These are phyloP conservation scores for Pinus albicaulis DNA, from an alignment of 75 land plant genomes.

Conservation along the genomic window DNA sequence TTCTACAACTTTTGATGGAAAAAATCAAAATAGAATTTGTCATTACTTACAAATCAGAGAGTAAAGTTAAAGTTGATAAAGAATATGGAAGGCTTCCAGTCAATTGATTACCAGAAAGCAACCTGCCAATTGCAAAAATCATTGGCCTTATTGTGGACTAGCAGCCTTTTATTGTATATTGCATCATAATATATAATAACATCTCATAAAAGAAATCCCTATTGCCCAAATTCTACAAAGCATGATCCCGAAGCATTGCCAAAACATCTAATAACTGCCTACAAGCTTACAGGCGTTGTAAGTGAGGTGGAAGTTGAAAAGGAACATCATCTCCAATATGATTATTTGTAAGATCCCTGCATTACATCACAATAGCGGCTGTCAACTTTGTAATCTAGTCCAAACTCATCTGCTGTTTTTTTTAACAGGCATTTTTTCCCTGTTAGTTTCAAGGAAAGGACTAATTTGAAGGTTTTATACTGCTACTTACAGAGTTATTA, in stretches of 20 bases:
- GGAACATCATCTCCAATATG: slow-evolving; percentile 25
- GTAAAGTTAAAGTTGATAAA: slow-evolving; percentile 13
- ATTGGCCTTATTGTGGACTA: background rate
- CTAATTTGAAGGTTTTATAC: background rate
- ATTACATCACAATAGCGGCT: background rate
- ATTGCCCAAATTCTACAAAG: slow-evolving; percentile 7
- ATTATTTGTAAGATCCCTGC: slow-evolving; percentile 31
- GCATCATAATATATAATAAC: background rate
- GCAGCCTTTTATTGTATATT: background rate
- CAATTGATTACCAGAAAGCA: slow-evolving; percentile 19
- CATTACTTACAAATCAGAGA: slow-evolving; percentile 18
- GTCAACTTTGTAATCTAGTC: background rate
- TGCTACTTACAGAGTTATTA: slow-evolving; percentile 47
- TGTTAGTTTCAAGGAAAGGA: background rate
- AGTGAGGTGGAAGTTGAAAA: slow-evolving; percentile 33
- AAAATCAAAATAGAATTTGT: background rate
- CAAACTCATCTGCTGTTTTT: background rate
- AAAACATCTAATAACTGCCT: background rate
- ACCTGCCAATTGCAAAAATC: slow-evolving; percentile 10
- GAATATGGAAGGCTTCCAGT: slow-evolving; percentile 26
- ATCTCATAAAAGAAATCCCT: background rate
- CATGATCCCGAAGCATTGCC: background rate
- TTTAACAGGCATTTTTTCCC: background rate
- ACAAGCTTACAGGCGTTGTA: slow-evolving; percentile 26
- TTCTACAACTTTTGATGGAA: background rate